Evolutionary conservation across 352 stramenopile genomes (phyloP), one percentile per base, ranked within the genome.

Genomic region (Nothophytophthora sp.): DNA sequence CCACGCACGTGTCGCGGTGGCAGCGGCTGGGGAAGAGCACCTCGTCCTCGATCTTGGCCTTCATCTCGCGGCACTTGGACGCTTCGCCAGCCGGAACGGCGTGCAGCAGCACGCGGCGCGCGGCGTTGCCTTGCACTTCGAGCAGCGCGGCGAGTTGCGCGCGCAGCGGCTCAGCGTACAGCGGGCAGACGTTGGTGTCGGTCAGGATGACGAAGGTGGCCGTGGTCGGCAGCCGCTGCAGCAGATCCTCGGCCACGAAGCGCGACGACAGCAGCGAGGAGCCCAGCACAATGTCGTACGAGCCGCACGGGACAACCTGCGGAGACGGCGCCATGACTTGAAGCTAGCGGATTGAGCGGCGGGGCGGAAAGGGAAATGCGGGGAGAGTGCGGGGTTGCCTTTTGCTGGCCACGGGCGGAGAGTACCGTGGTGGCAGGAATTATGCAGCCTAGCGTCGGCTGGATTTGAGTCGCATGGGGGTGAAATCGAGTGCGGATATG

Each of bases 171-270:
- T 86, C 38, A 22, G 75, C 83, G 49, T 94, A 94, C 10, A 94
- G 72, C 32, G 81, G 77, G 11, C 63, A 62, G 28, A 94, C 73
- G 60, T 94, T 91, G 23, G 76, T 63, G 64, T 94, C 83, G 0
- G 79, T 89, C 47, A 94, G 68, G 55, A 94, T 85, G 10, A 94
- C 75, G 52, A 90, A 92, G 29, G 81, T 94, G 34, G 78, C 74
- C n/a, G 73, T 86, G 20, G 41, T 47, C 6, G 77, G 61, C 56
- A 90, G 58, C 16, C 63, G 63, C 34, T 70, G 46, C 50, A 88
- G 53, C 5, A 93, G 77, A 48, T 93, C 80, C 33, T 75, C 46
- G 16, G 80, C 76, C 10, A 91, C 67, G 42, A 79, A 89, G 44
- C 62, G 68, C 18, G 76, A 86, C 33, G 74, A 69, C 12, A 93